Evolutionary conservation across 2,329 filamentous ascomycete species (phyloP), one percentile per base, ranked within the genome.

Genomic region (Trichoderma semiorbis): DNA sequence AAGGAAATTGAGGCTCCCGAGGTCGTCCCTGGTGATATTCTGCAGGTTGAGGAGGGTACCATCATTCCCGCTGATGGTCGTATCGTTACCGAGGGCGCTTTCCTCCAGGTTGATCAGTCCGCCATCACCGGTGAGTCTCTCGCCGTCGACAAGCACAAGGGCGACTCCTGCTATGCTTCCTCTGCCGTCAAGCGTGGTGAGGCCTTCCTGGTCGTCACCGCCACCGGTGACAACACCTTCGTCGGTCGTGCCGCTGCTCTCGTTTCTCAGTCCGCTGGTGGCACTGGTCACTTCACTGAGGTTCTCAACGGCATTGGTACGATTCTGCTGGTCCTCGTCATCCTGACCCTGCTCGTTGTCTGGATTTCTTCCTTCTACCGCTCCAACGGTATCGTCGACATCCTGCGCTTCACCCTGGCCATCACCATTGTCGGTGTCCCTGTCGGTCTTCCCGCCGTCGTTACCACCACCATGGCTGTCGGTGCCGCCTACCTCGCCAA

Each of bases 381-480:
- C 73, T 95, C 92, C 79, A 95, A 95, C 83, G 82, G 81, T 72
- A 97, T 96, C 74, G 90, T 95, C 74, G 83, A 84, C 7, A 97
- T 97, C 73, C 90, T 97, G 62, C 87, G 92, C 75, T 96, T 94
- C 85, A 96, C 94, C 70, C 87, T 97, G 58, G 93, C 92, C 75
- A 95, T 97, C 78, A 96, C 93, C 77, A 95, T 97, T 75, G 93
- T 97, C 74, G 94, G 94, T 88, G 94, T 97, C 30, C 94, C 94
- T 69, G 94, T 97, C 83, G 94, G 94, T 91, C 93, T 97, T 75
- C 94, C 94, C 73, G 94, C 93, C 77, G 94, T 97, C 84, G 93
- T 97, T 73, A 97, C 94, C 78, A 97, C 94, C 77, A 97, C 94
- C 80, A 96, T 97, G 93, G 94, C 94, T 81, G 94, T 97, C 81